Base-by-base conservation (phyloP, 495 filamentous ascomycete genomes). In the Penicillium egyptiacum region DNA sequence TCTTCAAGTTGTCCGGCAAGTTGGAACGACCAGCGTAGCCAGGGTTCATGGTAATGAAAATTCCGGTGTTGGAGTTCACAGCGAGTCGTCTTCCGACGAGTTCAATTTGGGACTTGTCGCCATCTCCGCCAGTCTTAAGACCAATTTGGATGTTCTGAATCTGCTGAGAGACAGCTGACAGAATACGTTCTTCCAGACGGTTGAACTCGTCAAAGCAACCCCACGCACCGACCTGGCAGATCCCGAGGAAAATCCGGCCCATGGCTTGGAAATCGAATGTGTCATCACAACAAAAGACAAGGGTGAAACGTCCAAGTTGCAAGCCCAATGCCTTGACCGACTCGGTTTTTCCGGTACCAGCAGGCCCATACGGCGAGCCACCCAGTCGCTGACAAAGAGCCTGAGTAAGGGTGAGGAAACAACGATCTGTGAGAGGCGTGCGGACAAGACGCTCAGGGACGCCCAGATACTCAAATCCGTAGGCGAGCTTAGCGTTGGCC, bases 171-270 rank as follows among this genome's bases (percentile, higher is more conserved):
- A 99, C 94, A 31, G 94, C 94, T 23, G 95, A 98, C 54, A 99
- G 72, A 58, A 99, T 99, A 53, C 92, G 84, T 75, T 99, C 94
- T 62, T 99, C 94, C 16, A 99, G 75, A 79, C 94, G 88, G 70
- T 99, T 99, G 80, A 99, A 99, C 74, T 99, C 94, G 67, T 99
- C 94, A 70, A 99, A 99, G 74, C 94, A 99, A 69, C 94, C 94
- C 94, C 94, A 99, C 14, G 94, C 94, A 66, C 94, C 94, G 56
- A 99, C 94, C 71, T 98, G 95, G 69, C 95, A 99, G 58, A 99
- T 96, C 81, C 94, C 94, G 30, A 99, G 84, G 80, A 99, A 98
- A 65, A 99, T 99, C 58, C 94, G 89, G 5, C 94, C 94, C 94
- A 99, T 99, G 33, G 94, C 94, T 68, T 99, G 94, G 79, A 96